A percentile compares a stretch with the other conserved stretches of the same genome.
Conservation (phyloP, 164 flowering plant genomes). For the Liriodendron chinense region DNA sequence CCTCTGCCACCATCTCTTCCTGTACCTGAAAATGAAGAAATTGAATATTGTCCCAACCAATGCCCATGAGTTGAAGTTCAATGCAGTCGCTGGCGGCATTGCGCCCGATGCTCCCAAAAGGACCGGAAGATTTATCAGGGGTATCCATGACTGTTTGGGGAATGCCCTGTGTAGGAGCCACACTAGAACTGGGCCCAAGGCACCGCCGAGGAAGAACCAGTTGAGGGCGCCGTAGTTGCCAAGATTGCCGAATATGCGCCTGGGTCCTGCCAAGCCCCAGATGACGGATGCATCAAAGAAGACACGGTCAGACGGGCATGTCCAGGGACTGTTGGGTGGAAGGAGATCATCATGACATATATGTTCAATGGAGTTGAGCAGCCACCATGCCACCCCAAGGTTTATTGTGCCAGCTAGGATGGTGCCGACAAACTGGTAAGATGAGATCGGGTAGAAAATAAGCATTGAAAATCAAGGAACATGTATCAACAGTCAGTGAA, state of each 20-base stretch:
- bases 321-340: constrained; percentile 69
- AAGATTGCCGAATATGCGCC: constrained; percentile 63
- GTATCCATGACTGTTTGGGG: constrained; percentile 79
- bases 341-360: constrained; percentile 60
- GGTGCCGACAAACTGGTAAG: constrained; percentile 58
- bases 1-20: constrained; percentile 89
- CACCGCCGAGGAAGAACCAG: constrained; percentile 94
- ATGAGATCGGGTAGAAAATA: neutral
- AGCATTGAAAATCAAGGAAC: too few relatives aligned
- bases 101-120: constrained; percentile 75
- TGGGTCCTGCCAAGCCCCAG: constrained; percentile 91
- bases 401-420: constrained; percentile 66
- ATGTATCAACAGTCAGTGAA: too few relatives aligned
- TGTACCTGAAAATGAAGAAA: constrained; percentile 70
- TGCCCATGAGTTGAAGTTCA: constrained; percentile 86
- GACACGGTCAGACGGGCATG: constrained; percentile 80
- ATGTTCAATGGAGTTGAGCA: constrained; percentile 41
- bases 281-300: constrained; percentile 95
- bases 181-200: constrained; percentile 68
- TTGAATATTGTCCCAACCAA: constrained; percentile 79
- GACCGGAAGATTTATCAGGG: constrained; percentile 82
- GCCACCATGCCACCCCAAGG: constrained; percentile 60
- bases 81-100: constrained; percentile 86
- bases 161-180: constrained; percentile 77
- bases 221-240: constrained; percentile 71